phyloP scores from a whole-genome alignment of 345 rosid genomes.

The Eucalyptus victrix region DNA sequence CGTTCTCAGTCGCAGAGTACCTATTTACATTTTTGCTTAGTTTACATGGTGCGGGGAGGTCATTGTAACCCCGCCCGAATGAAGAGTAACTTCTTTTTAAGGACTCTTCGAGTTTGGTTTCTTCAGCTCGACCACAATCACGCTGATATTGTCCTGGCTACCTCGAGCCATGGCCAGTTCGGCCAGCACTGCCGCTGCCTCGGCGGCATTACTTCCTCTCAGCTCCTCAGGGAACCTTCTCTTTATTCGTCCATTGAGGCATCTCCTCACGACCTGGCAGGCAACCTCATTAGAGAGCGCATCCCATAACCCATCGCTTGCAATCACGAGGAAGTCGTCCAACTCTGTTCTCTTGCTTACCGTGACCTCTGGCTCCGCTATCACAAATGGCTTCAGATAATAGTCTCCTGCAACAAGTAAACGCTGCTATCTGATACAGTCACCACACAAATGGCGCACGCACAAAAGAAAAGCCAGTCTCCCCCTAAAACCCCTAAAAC shows the following conservation, averaged over 20 bases:
- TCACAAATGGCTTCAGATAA: slow-evolving; percentile 9
- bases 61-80: not conserved
- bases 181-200: slow-evolving; percentile 12
- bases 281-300: slow-evolving; percentile 18
- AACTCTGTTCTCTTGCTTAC: not conserved
- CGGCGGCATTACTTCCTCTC: not conserved
- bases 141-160: slow-evolving; percentile 24
- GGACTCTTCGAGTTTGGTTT: not conserved
- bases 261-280: slow-evolving; percentile 7
- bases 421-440: not conserved
- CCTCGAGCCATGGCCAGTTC: slow-evolving; percentile 26
- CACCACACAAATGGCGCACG: not conserved
- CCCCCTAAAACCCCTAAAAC: not conserved
- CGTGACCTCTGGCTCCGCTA: slow-evolving; percentile 15
- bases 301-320: slow-evolving; percentile 31
- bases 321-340: slow-evolving; percentile 15
- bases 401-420: slow-evolving; percentile 8
- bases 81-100: not conserved
- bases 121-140: slow-evolving; percentile 14
- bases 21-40: not conserved
- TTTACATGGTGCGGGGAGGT: not conserved
- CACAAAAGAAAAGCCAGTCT: not conserved
- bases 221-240: not conserved
- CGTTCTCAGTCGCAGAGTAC: not conserved
- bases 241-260: not conserved